These are phyloP conservation scores for Pichia sporocuriosa DNA, from an alignment of 805 yeast species.

Conservation along the genomic window DNA sequence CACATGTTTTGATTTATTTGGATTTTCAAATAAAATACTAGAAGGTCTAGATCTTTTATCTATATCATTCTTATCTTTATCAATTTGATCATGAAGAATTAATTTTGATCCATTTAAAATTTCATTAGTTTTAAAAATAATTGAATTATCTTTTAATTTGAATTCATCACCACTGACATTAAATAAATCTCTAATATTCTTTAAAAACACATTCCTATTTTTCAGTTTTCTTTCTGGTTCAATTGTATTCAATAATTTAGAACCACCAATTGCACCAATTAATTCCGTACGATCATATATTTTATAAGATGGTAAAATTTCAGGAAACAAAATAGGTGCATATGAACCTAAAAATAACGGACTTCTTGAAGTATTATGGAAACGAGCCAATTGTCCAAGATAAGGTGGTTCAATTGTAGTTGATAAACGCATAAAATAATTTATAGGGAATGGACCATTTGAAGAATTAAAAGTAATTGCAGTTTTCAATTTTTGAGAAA, in stretches of 20 bases:
- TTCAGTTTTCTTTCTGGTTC: constrained; percentile 2
- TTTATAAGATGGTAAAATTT: constrained; percentile 45
- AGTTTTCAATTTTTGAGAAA: constrained; percentile 20
- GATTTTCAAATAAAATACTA: constrained; percentile 29
- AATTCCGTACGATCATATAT: constrained; percentile 48
- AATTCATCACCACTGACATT: constrained; percentile 54
- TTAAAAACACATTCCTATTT: constrained; percentile 42
- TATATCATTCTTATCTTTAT: constrained; percentile 24
- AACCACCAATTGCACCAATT: constrained; percentile 48
- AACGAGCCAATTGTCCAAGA: constrained; percentile 35
- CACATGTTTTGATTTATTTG: constrained; percentile 23
- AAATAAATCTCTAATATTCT: constrained; percentile 55
- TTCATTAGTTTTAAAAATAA: constrained; percentile 50
- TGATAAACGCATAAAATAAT: constrained; percentile 57
- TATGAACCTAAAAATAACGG: constrained; percentile 58
- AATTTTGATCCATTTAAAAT: neutral
- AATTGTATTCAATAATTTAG: constrained; percentile 12
- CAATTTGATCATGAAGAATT: neutral
- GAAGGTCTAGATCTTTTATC: constrained; percentile 26
- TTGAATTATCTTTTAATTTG: constrained; percentile 41
- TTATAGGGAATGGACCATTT: constrained; percentile 39
- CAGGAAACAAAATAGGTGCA: constrained; percentile 60
- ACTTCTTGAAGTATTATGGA: constrained; percentile 41
- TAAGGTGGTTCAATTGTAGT: constrained; percentile 56
- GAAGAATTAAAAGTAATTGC: constrained; percentile 40